Percentiles rank a stretch among this genome's conserved stretches.
Conservation (phyloP, 371 early-diverging fungal genomes). For the Mortierella sp. region DNA sequence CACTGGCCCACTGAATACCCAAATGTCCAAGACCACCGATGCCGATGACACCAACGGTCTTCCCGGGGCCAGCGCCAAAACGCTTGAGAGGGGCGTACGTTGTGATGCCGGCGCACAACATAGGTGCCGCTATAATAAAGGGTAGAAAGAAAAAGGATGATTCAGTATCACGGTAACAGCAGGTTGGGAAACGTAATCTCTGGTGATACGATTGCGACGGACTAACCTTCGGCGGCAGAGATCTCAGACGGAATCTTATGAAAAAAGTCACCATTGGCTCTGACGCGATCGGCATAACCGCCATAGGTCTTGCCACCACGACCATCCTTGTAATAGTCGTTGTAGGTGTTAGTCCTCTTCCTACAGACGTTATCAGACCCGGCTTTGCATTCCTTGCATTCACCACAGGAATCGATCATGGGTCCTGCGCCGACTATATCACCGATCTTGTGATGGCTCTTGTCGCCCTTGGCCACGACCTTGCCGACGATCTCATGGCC, state of each 20-base stretch:
- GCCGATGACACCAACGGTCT: conserved; percentile 74
- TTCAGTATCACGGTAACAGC: too few species aligned
- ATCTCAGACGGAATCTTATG: conserved; percentile 67
- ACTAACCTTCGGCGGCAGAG: conserved; percentile 41
- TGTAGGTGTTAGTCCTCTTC: conserved; percentile 65
- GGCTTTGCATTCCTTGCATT: conserved; percentile 62
- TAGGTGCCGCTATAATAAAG: conserved; percentile 30
- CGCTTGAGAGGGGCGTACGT: conserved; percentile 70
- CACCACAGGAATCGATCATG: conserved; percentile 61
- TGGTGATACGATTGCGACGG: too few species aligned
- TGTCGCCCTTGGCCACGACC: conserved; percentile 66
- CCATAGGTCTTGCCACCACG: conserved; percentile 57
- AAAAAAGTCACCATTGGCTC: conserved; percentile 60
- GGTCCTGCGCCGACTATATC: conserved; percentile 83
- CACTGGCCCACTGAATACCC: conserved; percentile 71
- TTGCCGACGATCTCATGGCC: conserved; percentile 86
- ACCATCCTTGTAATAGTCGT: conserved; percentile 45
- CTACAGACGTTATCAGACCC: conserved; percentile 65
- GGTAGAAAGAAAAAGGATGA: too few species aligned
- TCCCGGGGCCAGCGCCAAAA: conserved; percentile 60
- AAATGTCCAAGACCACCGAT: conserved; percentile 83
- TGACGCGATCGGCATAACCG: conserved; percentile 58
- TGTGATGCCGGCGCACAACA: conserved; percentile 80
- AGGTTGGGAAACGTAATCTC: too few species aligned
- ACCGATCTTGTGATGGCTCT: conserved; percentile 70